Percentiles rank a stretch among this genome's conserved stretches.
These are phyloP conservation scores for Boletus sp. DNA, from an alignment of 768 basidiomycete species.

Conservation along the genomic window DNA sequence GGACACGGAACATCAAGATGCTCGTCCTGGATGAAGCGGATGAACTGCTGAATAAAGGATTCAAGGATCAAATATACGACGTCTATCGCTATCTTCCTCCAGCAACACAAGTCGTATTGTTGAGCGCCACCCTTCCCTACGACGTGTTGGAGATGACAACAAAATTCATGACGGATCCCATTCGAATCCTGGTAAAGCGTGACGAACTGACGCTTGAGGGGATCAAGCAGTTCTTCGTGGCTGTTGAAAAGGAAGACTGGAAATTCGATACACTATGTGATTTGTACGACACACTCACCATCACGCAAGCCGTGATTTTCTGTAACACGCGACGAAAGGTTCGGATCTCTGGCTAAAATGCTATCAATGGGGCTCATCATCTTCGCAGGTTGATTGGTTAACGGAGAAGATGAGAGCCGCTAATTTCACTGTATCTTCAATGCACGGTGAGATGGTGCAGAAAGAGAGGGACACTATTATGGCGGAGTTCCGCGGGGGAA, in stretches of 20 bases:
- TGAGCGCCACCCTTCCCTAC: slow-evolving; percentile 94
- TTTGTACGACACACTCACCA: slow-evolving; percentile 96
- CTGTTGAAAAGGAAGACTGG: slow-evolving; percentile 99
- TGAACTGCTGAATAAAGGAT: slow-evolving; percentile 94
- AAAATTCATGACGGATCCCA: slow-evolving; percentile 99
- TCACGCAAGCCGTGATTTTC: slow-evolving; percentile 99
- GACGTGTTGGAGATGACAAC: slow-evolving; percentile 99
- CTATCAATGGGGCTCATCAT: slow-evolving; percentile 8
- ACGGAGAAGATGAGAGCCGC: slow-evolving; percentile 99
- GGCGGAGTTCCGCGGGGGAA: slow-evolving; percentile 93
- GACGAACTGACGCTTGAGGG: slow-evolving; percentile 97
- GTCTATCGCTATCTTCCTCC: slow-evolving; percentile 97
- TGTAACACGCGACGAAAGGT: slow-evolving; percentile 98
- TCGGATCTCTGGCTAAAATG: slow-evolving; percentile 13
- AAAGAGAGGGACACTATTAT: slow-evolving; percentile 95
- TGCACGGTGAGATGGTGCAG: slow-evolving; percentile 97
- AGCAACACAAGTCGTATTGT: slow-evolving; percentile 93
- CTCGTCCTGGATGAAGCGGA: slow-evolving; percentile 93
- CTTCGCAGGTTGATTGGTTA: slow-evolving; percentile 85
- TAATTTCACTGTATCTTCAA: slow-evolving; percentile 96
- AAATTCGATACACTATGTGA: slow-evolving; percentile 98
- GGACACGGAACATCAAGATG: slow-evolving; percentile 98
- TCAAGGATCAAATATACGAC: slow-evolving; percentile 99
- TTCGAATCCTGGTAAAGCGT: slow-evolving; percentile 98
- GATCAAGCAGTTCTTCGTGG: slow-evolving; percentile 96